Evolutionary conservation across 1,284 basidiomycete species (phyloP).

Genomic region (Cryptococcus maquisensis): DNA sequence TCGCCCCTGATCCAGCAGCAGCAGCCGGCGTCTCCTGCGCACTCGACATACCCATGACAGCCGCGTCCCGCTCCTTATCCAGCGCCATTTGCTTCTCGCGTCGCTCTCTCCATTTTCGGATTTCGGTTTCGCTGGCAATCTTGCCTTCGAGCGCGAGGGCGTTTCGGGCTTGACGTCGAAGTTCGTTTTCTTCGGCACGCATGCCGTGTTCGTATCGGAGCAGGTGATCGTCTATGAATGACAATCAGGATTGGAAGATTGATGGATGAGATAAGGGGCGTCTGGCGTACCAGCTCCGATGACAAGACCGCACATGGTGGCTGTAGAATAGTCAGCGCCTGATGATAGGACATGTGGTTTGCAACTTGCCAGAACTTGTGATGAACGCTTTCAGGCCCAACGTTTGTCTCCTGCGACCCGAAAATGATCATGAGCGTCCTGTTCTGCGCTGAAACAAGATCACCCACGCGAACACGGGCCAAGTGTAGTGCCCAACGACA

Average conservation of each 20-base stretch:
- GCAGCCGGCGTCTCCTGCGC: background rate
- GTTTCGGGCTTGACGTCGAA: slow-evolving; percentile 67
- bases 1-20: background rate
- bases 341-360: background rate
- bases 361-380: slow-evolving; percentile 32
- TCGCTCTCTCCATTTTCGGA: slow-evolving; percentile 67
- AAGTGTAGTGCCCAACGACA: slow-evolving; percentile 65
- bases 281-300: slow-evolving; percentile 54
- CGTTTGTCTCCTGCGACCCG: slow-evolving; percentile 61
- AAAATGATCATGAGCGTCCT: background rate
- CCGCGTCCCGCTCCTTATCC: slow-evolving; percentile 9
- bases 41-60: background rate
- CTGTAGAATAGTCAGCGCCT: slow-evolving; percentile 39
- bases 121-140: slow-evolving; percentile 75
- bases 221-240: slow-evolving; percentile 61
- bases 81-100: slow-evolving; percentile 36
- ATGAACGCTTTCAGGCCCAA: slow-evolving; percentile 72
- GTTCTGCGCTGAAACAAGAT: background rate
- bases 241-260: background rate
- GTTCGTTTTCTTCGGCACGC: slow-evolving; percentile 61
- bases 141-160: slow-evolving; percentile 69
- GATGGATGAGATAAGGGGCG: background rate
- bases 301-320: slow-evolving; percentile 64
- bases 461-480: slow-evolving; percentile 69
- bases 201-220: slow-evolving; percentile 64